Percentiles rank a stretch among this genome's conserved stretches.
These are phyloP conservation scores for Flaveria ramosissima DNA, from an alignment of 129 eudicot genomes.

Conservation along the genomic window DNA sequence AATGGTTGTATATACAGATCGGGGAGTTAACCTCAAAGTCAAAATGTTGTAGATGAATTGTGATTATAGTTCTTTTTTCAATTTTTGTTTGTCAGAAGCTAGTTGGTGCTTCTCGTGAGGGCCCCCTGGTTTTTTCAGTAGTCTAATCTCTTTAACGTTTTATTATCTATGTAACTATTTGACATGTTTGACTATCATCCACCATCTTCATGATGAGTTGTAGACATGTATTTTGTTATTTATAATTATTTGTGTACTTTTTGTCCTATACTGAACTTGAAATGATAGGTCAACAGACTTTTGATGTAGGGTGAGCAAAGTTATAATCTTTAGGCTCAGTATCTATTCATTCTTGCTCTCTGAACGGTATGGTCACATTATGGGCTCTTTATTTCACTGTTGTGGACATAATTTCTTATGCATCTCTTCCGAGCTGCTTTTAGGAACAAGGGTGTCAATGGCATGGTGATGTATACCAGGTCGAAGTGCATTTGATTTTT, in stretches of 20 bases:
- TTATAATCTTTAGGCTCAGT: background rate
- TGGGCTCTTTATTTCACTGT: background rate
- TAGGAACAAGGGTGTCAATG: conserved; percentile 5
- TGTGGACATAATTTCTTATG: background rate
- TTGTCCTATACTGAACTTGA: background rate
- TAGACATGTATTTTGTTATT: background rate
- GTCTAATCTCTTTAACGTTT: background rate
- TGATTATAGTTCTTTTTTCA: background rate
- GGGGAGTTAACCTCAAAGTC: background rate
- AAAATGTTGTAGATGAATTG: background rate
- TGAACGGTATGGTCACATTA: background rate
- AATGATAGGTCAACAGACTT: background rate
- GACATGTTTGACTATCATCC: background rate
- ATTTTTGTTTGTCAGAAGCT: background rate
- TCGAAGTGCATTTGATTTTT: background rate
- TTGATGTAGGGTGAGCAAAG: background rate
- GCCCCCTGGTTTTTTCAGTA: background rate
- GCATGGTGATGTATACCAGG: conserved; percentile 17
- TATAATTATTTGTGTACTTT: background rate
- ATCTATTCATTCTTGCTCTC: background rate
- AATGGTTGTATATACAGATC: background rate
- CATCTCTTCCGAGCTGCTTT: background rate
- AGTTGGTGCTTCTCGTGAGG: background rate
- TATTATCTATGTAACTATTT: background rate
- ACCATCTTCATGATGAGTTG: background rate